These are phyloP conservation scores for Penicillium polonicum DNA, from an alignment of 2,329 filamentous ascomycete species.

Conservation along the genomic window DNA sequence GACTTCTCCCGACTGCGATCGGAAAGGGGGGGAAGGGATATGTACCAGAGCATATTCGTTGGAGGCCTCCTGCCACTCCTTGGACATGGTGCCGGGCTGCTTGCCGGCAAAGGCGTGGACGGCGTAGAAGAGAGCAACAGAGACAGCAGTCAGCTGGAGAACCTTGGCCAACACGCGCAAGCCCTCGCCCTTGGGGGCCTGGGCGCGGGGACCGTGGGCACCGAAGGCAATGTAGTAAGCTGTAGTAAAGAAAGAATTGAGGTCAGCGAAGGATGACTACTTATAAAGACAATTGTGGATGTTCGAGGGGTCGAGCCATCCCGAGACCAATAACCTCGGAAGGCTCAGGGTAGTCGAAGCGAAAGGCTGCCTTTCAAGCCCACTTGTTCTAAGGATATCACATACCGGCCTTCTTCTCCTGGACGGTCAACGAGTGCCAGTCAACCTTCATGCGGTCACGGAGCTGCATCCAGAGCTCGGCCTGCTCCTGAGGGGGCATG, in stretches of 20 bases:
- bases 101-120: slow-evolving; percentile 71
- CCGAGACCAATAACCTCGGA: slow-evolving; percentile 17
- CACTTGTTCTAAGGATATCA: slow-evolving; percentile 32
- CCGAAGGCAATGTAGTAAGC: slow-evolving; percentile 99
- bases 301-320: neutral
- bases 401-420: slow-evolving; percentile 99
- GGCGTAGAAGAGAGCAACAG: slow-evolving; percentile 68
- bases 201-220: slow-evolving; percentile 86
- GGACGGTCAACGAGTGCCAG: slow-evolving; percentile 90
- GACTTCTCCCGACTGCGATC: neutral
- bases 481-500: slow-evolving; percentile 98
- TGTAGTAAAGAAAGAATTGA: slow-evolving; percentile 44
- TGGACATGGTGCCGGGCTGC: slow-evolving; percentile 82
- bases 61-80: slow-evolving; percentile 92
- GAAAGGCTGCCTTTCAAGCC: neutral
- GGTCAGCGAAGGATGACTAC: slow-evolving; percentile 25
- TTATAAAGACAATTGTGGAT: neutral
- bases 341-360: slow-evolving; percentile 16
- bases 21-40: slow-evolving; percentile 15
- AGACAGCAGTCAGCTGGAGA: slow-evolving; percentile 63
- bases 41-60: slow-evolving; percentile 93
- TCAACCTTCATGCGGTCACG: slow-evolving; percentile 98
- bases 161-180: slow-evolving; percentile 76
- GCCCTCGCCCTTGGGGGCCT: slow-evolving; percentile 78
- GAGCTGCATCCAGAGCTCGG: slow-evolving; percentile 97